Percentiles rank a stretch among this genome's conserved stretches.
Conservation (phyloP, 192 early-diverging fungal species). For the Cladochytrium replicatum region DNA sequence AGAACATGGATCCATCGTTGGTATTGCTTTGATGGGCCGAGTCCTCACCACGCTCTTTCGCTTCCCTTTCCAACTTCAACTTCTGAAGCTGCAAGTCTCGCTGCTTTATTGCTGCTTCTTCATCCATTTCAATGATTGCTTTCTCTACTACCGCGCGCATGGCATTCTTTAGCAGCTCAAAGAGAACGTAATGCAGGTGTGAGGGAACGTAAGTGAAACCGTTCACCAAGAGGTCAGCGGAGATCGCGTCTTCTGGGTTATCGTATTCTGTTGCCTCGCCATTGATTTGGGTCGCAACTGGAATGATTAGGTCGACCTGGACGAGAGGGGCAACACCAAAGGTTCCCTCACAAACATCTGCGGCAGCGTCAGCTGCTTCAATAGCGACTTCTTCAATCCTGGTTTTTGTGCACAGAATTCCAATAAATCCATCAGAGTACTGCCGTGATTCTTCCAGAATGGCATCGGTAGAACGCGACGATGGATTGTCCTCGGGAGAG, state of each 20-base stretch:
- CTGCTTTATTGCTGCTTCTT: no score
- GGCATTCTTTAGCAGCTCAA: slow-evolving; percentile 79
- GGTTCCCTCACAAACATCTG: no score
- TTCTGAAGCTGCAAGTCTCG: no score
- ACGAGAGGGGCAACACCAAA: no score
- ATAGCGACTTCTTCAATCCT: slow-evolving; percentile 56
- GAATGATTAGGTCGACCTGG: no score
- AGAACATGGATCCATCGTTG: no score
- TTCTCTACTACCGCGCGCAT: slow-evolving; percentile 73
- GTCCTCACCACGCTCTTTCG: slow-evolving; percentile 65
- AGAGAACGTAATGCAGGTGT: slow-evolving; percentile 76
- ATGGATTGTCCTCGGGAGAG: neutral
- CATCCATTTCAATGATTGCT: slow-evolving; percentile 59
- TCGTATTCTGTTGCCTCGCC: neutral
- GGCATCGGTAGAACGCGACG: no score
- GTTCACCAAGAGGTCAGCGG: slow-evolving; percentile 58
- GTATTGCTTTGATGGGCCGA: no score
- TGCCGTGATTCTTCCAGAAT: no score
- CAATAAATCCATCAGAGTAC: slow-evolving; percentile 58
- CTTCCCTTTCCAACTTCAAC: slow-evolving; percentile 78
- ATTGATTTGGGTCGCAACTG: no score
- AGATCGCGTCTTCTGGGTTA: neutral
- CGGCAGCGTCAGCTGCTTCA: no score
- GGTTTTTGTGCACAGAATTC: slow-evolving; percentile 71
- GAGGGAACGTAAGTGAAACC: slow-evolving; percentile 76